These are phyloP conservation scores for Lentinula guzmanii DNA, from an alignment of 768 basidiomycete species.

Conservation along the genomic window DNA sequence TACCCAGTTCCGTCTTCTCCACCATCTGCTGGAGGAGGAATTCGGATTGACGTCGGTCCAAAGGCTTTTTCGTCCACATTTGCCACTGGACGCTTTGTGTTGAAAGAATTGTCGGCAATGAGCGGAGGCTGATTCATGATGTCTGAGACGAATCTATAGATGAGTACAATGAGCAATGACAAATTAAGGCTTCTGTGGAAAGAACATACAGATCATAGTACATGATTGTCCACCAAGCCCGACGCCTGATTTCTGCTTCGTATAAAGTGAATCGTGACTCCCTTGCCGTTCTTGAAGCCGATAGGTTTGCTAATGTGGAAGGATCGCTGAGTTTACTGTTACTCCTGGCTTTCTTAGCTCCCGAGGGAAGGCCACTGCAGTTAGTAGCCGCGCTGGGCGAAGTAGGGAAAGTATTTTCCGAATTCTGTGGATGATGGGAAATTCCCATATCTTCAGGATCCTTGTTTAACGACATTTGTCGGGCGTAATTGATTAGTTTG, in stretches of 20 bases:
- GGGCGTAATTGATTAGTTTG: conserved; percentile 63
- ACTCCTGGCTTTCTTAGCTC: conserved; percentile 2
- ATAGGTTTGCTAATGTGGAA: not conserved
- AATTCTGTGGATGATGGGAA: not conserved
- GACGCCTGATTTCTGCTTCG: conserved; percentile 44
- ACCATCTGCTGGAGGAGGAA: conserved; percentile 31
- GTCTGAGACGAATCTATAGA: conserved; percentile 62
- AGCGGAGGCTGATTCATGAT: conserved; percentile 57
- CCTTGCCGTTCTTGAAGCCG: conserved; percentile 4
- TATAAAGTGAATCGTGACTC: conserved; percentile 26
- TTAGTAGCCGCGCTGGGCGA: not conserved
- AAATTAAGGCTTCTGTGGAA: conserved; percentile 1
- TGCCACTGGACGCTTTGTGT: conserved; percentile 43
- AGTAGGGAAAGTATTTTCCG: not conserved
- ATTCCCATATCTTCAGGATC: conserved; percentile 49
- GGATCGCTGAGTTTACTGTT: conserved; percentile 4
- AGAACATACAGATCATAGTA: conserved; percentile 71
- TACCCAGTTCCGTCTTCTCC: conserved; percentile 8
- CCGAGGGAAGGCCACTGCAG: not conserved
- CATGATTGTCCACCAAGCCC: conserved; percentile 77
- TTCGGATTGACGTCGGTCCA: conserved; percentile 34
- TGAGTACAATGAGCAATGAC: not conserved
- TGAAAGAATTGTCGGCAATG: conserved; percentile 48
- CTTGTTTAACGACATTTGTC: conserved; percentile 53
- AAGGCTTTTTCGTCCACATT: conserved; percentile 54